Evolutionary conservation across 805 yeast species (phyloP), one percentile per base, ranked within the genome.

Genomic region (Sugiyamaella smithiae): DNA sequence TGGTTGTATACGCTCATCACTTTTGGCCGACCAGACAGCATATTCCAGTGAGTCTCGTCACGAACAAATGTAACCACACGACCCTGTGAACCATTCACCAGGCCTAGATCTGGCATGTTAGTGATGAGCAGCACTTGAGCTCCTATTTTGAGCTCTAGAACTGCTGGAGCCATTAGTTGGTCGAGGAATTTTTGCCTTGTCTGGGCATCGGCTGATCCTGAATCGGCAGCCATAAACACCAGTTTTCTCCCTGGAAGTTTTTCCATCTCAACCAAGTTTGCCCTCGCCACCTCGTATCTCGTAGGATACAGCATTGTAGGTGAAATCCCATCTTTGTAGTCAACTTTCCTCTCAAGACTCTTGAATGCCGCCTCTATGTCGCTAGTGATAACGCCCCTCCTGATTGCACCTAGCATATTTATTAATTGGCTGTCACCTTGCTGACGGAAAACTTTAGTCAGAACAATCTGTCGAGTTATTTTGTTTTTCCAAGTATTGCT

Each of bases 1-100:
- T 40, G 41, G 37, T 33, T 40, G 12, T 40, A 40, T 14, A 40
- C 11, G 12, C 4, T 5, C 8, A 40, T 9, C 20, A 40, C 20
- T 14, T 29, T 24, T 46, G n/a, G 31, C 7, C 12, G 25, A 5
- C n/a, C 23, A 25, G 24, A 24, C 17, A 31, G 12, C 11, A 12
- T 14, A 43, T 17, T n/a, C 31, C 43, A 8, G 25, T 14, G 45
- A 24, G 38, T 20, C 20, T 26, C 23, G 19, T 16, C 17, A 12
- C 22, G 23, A 45, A 75, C 64, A 54, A 85, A 82, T 32, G 77
- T 75, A 11, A 77, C 53, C 2, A 93, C 84, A 25, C 73, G 76
- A 0, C 99, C 99, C 35, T 89, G 72, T 0, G 96, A 79, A 1
- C 99, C 99, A 67, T 93, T 93, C 28, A 91, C 97, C 40, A 93